A percentile compares a stretch with the other conserved stretches of the same genome.
Conservation (phyloP, 257 asterid species). For the Leonotis leonurus region DNA sequence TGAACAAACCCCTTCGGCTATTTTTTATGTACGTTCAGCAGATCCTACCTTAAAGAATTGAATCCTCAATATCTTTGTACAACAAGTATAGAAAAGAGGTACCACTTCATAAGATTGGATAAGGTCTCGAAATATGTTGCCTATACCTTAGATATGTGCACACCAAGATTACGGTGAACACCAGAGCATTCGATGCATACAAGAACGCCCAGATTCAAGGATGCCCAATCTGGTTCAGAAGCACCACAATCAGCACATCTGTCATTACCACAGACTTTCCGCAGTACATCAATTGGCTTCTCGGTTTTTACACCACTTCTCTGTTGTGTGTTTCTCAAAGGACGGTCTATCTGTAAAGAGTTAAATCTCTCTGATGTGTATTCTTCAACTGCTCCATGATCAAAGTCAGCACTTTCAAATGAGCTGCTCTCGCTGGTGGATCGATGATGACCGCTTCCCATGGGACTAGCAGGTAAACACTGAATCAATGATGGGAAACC, state of each 20-base stretch:
- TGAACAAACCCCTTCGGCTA: neutral
- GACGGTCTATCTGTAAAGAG: slow-evolving; percentile 59
- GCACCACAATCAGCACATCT: slow-evolving; percentile 98
- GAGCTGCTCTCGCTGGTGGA: slow-evolving; percentile 99
- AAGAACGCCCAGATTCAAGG: slow-evolving; percentile 92
- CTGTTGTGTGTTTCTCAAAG: slow-evolving; percentile 62
- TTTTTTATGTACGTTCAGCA: neutral
- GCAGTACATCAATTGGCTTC: slow-evolving; percentile 81
- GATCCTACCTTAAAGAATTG: neutral
- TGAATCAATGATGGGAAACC: slow-evolving; percentile 25
- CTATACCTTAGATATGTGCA: slow-evolving; percentile 94
- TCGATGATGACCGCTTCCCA: slow-evolving; percentile 88
- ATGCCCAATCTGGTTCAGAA: slow-evolving; percentile 97
- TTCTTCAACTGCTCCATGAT: slow-evolving; percentile 81
- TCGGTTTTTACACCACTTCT: slow-evolving; percentile 55
- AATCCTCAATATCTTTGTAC: neutral
- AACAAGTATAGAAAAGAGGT: too few species aligned
- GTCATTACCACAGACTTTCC: slow-evolving; percentile 85
- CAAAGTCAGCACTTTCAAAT: slow-evolving; percentile 83
- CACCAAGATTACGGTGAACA: slow-evolving; percentile 98
- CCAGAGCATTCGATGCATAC: slow-evolving; percentile 99
- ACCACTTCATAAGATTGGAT: too few species aligned
- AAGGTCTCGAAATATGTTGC: neutral
- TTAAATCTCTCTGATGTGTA: slow-evolving; percentile 65
- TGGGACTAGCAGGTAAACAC: slow-evolving; percentile 76